Base-by-base conservation (phyloP, 176 grass and related monocot species). In the Chrysopogon serrulatus region DNA sequence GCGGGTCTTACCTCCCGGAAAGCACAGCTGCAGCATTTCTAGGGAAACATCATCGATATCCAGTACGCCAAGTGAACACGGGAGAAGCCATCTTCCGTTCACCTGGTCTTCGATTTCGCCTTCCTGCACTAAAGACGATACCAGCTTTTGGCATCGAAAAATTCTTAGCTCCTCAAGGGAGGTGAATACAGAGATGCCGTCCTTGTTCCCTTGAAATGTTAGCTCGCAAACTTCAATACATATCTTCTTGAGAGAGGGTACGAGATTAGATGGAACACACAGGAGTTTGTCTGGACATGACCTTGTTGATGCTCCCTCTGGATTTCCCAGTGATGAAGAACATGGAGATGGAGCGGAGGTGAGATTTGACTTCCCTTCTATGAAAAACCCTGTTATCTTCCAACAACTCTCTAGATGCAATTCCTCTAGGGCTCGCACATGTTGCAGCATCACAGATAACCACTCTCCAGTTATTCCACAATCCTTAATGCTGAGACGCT, bases 181-280 rank as follows among this genome's bases (percentile, higher is more conserved):
- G 33, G 63, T 35, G 47, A 77, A 68, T 59, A 1, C 24, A 17
- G 43, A 1, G 1, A 85, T 26, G 13, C 3, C 24, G 4, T 68
- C 12, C 0, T 68, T n/a, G 26, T 10, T 43, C 16, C 16, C 7
- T 11, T n/a, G 30, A 41, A 31, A 77, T 51, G 16, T 75, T 39
- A 39, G 36, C 1, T 0, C 0, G 21, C 18, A 60, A 0, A 0
- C 0, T 0, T 0, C 0, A 34, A 61, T 23, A 19, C 2, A 8
- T 43, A 85, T 24, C 34, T 8, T 17, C 70, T 65, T 63, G 7
- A 83, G 40, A 47, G 54, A 64, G 10, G 7, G 19, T 40, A 35
- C 2, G 56, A 65, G 0, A 28, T 65, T 36, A 11, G 2, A 21
- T 36, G 81, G 81, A 44, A 74, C 5, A 2, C 24, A 0, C 13